phyloP scores from a whole-genome alignment of 2,329 filamentous ascomycete species.

The Laburnicola sp. region DNA sequence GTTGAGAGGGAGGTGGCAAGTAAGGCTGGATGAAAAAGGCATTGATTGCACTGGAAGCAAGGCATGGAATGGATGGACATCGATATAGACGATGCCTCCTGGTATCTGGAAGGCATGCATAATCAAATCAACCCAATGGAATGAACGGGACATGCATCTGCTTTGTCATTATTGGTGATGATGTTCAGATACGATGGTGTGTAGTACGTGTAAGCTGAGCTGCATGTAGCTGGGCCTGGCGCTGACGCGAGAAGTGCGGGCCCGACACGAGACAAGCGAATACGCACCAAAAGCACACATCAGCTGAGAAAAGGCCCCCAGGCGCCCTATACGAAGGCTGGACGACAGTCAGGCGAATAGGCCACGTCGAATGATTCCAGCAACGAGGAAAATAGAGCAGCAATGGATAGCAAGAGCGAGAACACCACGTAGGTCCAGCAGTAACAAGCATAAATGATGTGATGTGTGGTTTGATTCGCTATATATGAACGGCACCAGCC shows the following conservation, averaged over 20 bases:
- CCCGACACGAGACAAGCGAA: background rate
- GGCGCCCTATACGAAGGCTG: too few species aligned
- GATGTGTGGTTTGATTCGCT: slow-evolving; percentile 31
- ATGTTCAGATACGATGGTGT: too few species aligned
- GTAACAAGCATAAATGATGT: slow-evolving; percentile 7
- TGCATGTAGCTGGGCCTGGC: background rate
- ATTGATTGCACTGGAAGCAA: too few species aligned
- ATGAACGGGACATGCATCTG: too few species aligned
- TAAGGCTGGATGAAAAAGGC: too few species aligned
- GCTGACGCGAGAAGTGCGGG: slow-evolving; percentile 2
- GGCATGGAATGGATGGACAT: too few species aligned
- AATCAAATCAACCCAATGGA: too few species aligned
- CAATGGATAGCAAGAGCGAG: slow-evolving; percentile 5
- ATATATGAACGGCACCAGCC: slow-evolving; percentile 38
- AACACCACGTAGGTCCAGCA: slow-evolving; percentile 5
- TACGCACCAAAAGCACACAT: background rate
- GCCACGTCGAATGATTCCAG: background rate
- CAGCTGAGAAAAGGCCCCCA: slow-evolving; percentile 1
- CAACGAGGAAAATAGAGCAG: background rate
- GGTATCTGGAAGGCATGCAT: too few species aligned
- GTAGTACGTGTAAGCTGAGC: too few species aligned
- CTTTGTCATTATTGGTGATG: too few species aligned
- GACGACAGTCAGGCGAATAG: background rate
- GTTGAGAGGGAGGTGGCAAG: too few species aligned
- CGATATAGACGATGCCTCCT: too few species aligned